Conservation (phyloP, 371 early-diverging fungal genomes). For the Lichtheimia ramosa region DNA sequence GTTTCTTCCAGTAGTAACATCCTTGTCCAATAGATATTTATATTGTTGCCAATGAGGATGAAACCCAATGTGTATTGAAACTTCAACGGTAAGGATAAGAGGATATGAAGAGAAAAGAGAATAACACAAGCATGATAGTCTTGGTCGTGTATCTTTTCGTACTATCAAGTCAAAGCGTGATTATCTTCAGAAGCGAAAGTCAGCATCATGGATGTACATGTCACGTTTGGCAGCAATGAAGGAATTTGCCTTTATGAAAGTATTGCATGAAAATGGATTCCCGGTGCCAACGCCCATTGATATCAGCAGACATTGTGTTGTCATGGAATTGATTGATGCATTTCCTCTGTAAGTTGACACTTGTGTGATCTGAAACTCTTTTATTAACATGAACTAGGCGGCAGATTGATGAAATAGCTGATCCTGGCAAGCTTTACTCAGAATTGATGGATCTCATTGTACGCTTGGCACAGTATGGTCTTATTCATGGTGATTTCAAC, state of each 20-base stretch:
- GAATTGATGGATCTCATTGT: slow-evolving; percentile 95
- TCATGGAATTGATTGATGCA: slow-evolving; percentile 96
- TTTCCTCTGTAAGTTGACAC: slow-evolving; percentile 75
- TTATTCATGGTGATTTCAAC: slow-evolving; percentile 99
- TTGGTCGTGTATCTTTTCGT: slow-evolving; percentile 98
- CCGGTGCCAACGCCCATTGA: slow-evolving; percentile 96
- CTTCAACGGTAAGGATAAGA: slow-evolving; percentile 73
- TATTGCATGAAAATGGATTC: slow-evolving; percentile 88
- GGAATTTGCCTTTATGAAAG: slow-evolving; percentile 97
- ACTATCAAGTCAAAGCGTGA: slow-evolving; percentile 98
- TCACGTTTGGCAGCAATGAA: slow-evolving; percentile 95
- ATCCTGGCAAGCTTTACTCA: slow-evolving; percentile 93
- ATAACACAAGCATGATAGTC: slow-evolving; percentile 36
- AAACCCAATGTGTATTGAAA: slow-evolving; percentile 86
- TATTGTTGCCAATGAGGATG: slow-evolving; percentile 92
- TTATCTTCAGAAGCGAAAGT: slow-evolving; percentile 88
- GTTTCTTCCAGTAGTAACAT: neutral
- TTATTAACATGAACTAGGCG: slow-evolving; percentile 40
- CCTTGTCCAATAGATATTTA: slow-evolving; percentile 70
- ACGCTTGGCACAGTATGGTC: slow-evolving; percentile 91
- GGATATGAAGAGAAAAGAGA: neutral
- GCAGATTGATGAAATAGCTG: slow-evolving; percentile 80
- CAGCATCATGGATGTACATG: slow-evolving; percentile 98
- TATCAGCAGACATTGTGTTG: slow-evolving; percentile 95
- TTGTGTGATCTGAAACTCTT: neutral